These are phyloP conservation scores for Lactarius quietus DNA, from an alignment of 768 basidiomycete genomes.

Conservation along the genomic window DNA sequence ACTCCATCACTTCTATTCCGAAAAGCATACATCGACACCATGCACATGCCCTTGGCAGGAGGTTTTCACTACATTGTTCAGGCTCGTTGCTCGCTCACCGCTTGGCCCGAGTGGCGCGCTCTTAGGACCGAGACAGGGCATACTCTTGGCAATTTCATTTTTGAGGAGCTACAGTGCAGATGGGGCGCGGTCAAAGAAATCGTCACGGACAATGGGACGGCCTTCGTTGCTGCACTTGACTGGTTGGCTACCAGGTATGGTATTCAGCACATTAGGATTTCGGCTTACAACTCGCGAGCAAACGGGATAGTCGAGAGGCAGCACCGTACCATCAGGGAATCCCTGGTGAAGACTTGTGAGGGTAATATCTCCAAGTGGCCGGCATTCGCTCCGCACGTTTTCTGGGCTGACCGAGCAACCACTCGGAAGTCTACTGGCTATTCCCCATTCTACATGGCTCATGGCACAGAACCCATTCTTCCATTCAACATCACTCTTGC, in stretches of 20 bases:
- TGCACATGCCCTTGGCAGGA: slow-evolving; percentile 37
- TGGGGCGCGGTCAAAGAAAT: too few species aligned
- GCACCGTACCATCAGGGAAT: slow-evolving; percentile 37
- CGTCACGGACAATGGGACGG: not conserved
- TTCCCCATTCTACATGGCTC: slow-evolving; percentile 29
- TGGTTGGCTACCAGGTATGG: not conserved
- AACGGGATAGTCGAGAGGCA: slow-evolving; percentile 36
- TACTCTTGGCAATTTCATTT: not conserved
- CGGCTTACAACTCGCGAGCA: slow-evolving; percentile 38
- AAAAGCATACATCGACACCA: slow-evolving; percentile 35
- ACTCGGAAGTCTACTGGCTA: slow-evolving; percentile 27
- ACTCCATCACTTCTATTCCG: slow-evolving; percentile 21
- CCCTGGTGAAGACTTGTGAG: slow-evolving; percentile 31
- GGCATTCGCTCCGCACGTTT: slow-evolving; percentile 23
- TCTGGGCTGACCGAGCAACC: slow-evolving; percentile 31
- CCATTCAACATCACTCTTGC: slow-evolving; percentile 35
- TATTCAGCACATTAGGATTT: slow-evolving; percentile 33
- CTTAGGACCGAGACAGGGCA: too few species aligned
- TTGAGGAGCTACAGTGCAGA: too few species aligned
- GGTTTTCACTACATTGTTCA: not conserved
- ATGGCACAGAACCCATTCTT: slow-evolving; percentile 33
- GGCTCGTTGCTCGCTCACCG: not conserved
- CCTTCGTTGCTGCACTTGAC: not conserved
- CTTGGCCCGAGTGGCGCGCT: too few species aligned
- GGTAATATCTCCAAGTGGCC: slow-evolving; percentile 29